Evolutionary conservation across 2,329 filamentous ascomycete genomes (phyloP).

Genomic region (Fusarium sulawesiense): DNA sequence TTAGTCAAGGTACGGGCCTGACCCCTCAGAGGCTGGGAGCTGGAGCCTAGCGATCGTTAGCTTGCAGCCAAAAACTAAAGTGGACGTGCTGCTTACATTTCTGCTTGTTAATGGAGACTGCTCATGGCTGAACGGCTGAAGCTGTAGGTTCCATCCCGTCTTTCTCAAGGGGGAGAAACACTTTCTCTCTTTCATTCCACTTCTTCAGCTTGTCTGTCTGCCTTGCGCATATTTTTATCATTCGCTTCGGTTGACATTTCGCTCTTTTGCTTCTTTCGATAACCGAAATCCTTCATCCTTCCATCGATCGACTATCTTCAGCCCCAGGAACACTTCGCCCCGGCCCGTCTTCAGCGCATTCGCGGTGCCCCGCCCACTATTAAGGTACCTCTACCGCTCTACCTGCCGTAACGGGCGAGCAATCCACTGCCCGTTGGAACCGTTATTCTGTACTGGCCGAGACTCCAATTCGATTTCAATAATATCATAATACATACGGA

Average conservation of each 20-base stretch:
- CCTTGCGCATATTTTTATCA: neutral
- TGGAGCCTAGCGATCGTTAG: conserved; percentile 12
- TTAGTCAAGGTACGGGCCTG: neutral
- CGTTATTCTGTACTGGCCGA: neutral
- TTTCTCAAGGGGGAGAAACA: conserved; percentile 10
- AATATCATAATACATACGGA: neutral
- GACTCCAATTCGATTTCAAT: neutral
- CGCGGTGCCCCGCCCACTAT: conserved; percentile 27
- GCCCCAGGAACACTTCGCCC: neutral
- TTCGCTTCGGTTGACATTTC: conserved; percentile 12
- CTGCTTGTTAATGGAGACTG: neutral
- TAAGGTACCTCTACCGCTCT: conserved; percentile 1
- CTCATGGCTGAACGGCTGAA: conserved; percentile 36
- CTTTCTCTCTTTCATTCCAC: conserved; percentile 24
- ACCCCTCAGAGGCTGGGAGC: conserved; percentile 18
- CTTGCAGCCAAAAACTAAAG: neutral
- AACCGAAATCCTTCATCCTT: conserved; percentile 17
- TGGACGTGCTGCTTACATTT: neutral
- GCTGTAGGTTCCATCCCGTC: conserved; percentile 5
- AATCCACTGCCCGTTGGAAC: conserved; percentile 8
- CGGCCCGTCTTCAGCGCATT: conserved; percentile 9
- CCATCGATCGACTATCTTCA: neutral
- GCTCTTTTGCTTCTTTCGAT: conserved; percentile 16
- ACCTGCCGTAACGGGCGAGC: conserved; percentile 10
- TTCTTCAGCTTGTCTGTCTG: conserved; percentile 1